Evolutionary conservation across 768 basidiomycete genomes (phyloP).

Genomic region (Stropharia rugosoannulata): DNA sequence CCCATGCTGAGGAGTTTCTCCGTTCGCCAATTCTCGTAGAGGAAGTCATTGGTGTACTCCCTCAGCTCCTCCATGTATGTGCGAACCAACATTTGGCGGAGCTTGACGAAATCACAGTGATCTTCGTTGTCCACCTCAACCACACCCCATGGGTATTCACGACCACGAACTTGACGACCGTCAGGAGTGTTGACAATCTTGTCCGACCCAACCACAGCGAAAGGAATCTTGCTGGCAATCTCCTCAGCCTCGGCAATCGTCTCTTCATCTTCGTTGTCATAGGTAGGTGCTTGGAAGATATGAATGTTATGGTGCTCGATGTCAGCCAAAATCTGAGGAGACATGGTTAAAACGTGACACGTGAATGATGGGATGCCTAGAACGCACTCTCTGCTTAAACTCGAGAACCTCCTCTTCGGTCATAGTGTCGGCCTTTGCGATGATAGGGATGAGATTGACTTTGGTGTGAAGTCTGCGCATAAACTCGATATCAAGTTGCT

Average conservation of each 20-base stretch:
- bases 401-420: conserved; percentile 93
- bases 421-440: conserved; percentile 97
- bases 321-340: conserved; percentile 78
- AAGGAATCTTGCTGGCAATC: conserved; percentile 97
- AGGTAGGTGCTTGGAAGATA: conserved; percentile 97
- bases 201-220: conserved; percentile 97
- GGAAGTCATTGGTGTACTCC: conserved; percentile 92
- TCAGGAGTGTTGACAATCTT: conserved; percentile 77
- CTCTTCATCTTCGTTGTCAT: conserved; percentile 99
- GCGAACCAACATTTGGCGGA: conserved; percentile 98
- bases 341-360: conserved; percentile 4
- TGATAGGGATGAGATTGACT: conserved; percentile 98
- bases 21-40: conserved; percentile 98
- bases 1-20: conserved; percentile 98
- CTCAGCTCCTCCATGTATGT: conserved; percentile 99
- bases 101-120: conserved; percentile 99
- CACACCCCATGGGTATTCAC: conserved; percentile 97
- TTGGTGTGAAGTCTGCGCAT: conserved; percentile 97
- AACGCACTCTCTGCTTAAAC: conserved; percentile 87
- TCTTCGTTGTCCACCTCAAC: conserved; percentile 99
- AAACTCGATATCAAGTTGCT: conserved; percentile 98
- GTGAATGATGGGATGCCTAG: background rate
- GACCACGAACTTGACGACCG: conserved; percentile 91
- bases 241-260: conserved; percentile 97
- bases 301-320: conserved; percentile 95